Conservation (phyloP, 306 rosid species). For the Hippophae gyantsensis region DNA sequence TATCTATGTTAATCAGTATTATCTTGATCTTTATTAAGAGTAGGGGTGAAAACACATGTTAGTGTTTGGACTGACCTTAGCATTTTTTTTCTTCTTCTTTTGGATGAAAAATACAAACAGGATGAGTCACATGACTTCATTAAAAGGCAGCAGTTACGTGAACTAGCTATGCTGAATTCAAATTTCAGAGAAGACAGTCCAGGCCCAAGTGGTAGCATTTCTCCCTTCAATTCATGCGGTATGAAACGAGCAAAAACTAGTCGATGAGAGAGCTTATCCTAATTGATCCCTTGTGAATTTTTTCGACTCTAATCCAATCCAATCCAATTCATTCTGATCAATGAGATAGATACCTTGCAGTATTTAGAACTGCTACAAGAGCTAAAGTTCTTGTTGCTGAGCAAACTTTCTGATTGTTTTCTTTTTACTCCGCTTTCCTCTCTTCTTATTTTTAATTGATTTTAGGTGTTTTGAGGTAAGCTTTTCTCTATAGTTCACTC, state of each 20-base stretch:
- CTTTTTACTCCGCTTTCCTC: slow-evolving; percentile 16
- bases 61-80: slow-evolving; percentile 7
- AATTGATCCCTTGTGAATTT: slow-evolving; percentile 11
- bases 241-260: slow-evolving; percentile 95
- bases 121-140: slow-evolving; percentile 89
- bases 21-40: too few relatives aligned
- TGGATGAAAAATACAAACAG: slow-evolving; percentile 35
- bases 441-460: slow-evolving; percentile 17
- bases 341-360: slow-evolving; percentile 29
- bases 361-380: slow-evolving; percentile 35
- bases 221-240: slow-evolving; percentile 91
- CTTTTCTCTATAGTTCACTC: slow-evolving; percentile 32
- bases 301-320: slow-evolving; percentile 23
- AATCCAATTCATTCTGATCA: neutral
- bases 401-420: slow-evolving; percentile 45
- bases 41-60: slow-evolving; percentile 4
- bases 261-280: slow-evolving; percentile 35
- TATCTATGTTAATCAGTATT: too few relatives aligned
- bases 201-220: slow-evolving; percentile 88
- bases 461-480: slow-evolving; percentile 63
- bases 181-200: slow-evolving; percentile 96
- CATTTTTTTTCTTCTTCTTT: slow-evolving; percentile 7
- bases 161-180: slow-evolving; percentile 83
- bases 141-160: slow-evolving; percentile 92
- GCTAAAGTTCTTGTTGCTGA: slow-evolving; percentile 65